Evolutionary conservation across 257 asterid species (phyloP), one percentile per base, ranked within the genome.

Genomic region (Mitragyna speciosa): DNA sequence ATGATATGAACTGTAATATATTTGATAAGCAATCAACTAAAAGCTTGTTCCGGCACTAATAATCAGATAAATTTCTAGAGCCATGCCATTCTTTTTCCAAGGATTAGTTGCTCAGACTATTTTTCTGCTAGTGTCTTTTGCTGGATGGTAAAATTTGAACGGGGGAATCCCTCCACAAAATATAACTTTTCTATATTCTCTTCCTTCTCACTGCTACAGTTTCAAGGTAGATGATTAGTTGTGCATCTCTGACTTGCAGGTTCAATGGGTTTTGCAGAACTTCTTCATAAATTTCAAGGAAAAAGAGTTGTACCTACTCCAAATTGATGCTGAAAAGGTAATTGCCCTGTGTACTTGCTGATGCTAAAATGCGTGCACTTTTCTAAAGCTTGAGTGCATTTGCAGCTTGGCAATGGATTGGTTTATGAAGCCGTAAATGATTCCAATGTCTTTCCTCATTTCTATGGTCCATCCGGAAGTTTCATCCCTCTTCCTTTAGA

Each of bases 401-500:
- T 74, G 77, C 97, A 95, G 97, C 98, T 93, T 47, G 97, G 98
- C 10, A 73, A 88, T 69, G 99, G 98, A 64, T 84, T 92, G 88
- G 80, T 91, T 58, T 95, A 93, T 78, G 98, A 95, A 90, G 89
- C 88, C 24, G 88, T 85, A 69, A 97, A 88, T 1, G 90, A 88
- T 41, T 43, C 85, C 45, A 82, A 84, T 26, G 78, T 82, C 26
- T 93, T 95, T 76, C 98, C 98, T 75, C 99, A 95, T 90, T 95
- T 93, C 87, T 95, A 95, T 19, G 99, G 99, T 10, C 95, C 98
- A 30, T 86, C 92, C 66, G 85, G 96, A 75, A 92, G 93, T 85
- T 95, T 93, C 68, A 79, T 86, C 59, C 94, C 97, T 43, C 94
- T 95, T 74, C 96, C 98, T 51, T 76, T 92, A 36, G 91, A 85